Base-by-base conservation (phyloP, 2,329 filamentous ascomycete genomes). In the Fusarium irregulare region DNA sequence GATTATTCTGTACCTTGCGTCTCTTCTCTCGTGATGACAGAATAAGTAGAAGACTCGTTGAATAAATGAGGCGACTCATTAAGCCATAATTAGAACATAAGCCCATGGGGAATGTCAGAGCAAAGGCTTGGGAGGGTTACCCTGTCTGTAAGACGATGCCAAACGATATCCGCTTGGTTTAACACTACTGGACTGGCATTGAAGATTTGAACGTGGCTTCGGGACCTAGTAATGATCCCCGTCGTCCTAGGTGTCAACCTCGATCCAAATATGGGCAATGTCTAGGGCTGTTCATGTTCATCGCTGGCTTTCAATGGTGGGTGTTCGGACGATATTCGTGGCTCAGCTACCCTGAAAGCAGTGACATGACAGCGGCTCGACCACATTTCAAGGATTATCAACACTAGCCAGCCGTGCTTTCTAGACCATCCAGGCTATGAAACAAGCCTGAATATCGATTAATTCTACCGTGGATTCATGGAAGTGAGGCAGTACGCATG, bases 201-300 rank as follows among this genome's bases (percentile, higher is more conserved):
- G 16, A 13, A 30, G 32, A 18, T 25, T 21, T 48, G n/a, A 30
- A 32, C 40, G 55, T 66, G 37, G 62, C 62, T 66, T 66, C 63
- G 48, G 62, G 62, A 61, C 40, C 44, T 66, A 66, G 45, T 49
- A 66, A 12, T 61, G 42, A 46, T 6, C 21, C 40, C 46, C 53
- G 53, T 37, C 21, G 21, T 20, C 27, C 14, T 14, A 45, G 28
- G 4, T 21, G 4, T 13, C 21, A 45, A 30, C 13, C 21, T n/a
- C 18, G 27, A 47, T 20, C 8, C 18, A 56, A n/a, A 37, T 37
- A n/a, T 37, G 18, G 18, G 34, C 34, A 37, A 9, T 18, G 10
- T 7, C 25, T 25, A n/a, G 16, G 8, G 12, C 10, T 20, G 18
- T 47, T n/a, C 20, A n/a, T n/a, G 8, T 21, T 41, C 7, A 27